Base-by-base conservation (phyloP, 805 yeast genomes). In the Grigorovia transvaalensis region DNA sequence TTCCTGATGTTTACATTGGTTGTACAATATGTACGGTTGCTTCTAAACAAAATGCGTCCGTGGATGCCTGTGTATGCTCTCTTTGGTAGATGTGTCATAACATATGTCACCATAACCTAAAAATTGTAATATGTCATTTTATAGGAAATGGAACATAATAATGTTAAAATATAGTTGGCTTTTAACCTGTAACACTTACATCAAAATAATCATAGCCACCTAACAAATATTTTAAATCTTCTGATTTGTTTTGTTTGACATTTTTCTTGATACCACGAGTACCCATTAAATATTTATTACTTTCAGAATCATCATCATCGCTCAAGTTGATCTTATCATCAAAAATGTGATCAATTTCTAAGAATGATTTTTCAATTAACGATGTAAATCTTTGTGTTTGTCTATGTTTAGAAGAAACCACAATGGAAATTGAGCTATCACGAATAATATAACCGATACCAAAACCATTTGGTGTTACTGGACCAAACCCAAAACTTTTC, bases 401-500 rank as follows among this genome's bases (percentile, higher is more conserved):
- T 52, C 96, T 76, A 68, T 85, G 90, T 68, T 88, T 89, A 13
- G 96, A 88, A 29, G 93, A 82, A 4, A 86, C 84, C 49, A 95
- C 88, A 9, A 89, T 77, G 1, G 89, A 79, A 29, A 89, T 79
- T 19, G 88, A 81, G 61, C 88, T 86, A 45, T 74, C 79, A 66
- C 90, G 88, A 58, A 89, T 84, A 58, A 89, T 87, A 65, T 89
- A 89, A 4, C 96, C 96, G 41, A 89, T 77, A n/a, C 96, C 96
- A 67, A 84, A 88, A 2, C 97, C 97, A 62, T 87, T 90, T 47
- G 88, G 84, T 13, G 85, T 75, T 1, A 88, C 90, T 2, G 97
- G 96, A 3, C 96, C 95, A 62, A 89, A 89, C 0, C 97, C 97
- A 71, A 89, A 89, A 48, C 84, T 74, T 56, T 85, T 82, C 52